Base-by-base conservation (phyloP, 2,329 filamentous ascomycete genomes). In the Fusarium begoniae region DNA sequence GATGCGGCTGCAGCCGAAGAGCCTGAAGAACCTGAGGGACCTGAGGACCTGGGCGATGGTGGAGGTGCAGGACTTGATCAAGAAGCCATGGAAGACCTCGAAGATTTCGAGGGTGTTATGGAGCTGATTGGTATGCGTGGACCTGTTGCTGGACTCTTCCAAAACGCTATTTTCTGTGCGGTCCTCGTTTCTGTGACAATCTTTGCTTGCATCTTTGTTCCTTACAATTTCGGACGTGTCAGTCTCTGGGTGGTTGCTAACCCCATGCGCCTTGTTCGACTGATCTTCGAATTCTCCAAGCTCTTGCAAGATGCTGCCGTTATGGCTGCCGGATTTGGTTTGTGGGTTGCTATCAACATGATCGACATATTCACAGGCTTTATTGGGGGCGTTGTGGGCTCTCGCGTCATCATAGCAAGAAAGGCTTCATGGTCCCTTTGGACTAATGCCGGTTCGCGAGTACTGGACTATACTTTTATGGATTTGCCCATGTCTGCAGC, bases 81-180 rank as follows among this genome's bases (percentile, higher is more conserved):
- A 61, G 92, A 94, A 75, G 92, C 91, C 15, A 88, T 94, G 47
- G 93, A 95, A 48, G 93, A 98, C 75, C 93, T 93, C 15, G 96
- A 99, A 82, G 96, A 99, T 79, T 90, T 99, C 22, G 96, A 99
- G 80, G 96, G 96, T 1, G 94, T 99, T 59, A 91, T 99, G 86
- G 96, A 99, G 81, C 89, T 99, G 22, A 93, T 99, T 67, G 96
- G 96, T 43, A 97, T 99, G 93, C 94, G 97, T 79, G 96, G 96
- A 0, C 96, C 96, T 2, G 87, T 99, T 7, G 92, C 93, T 20
- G 95, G 94, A 6, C 88, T 99, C 11, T 91, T 98, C 75, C 96
- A 99, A 79, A 99, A 99, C 76, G 95, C 94, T 63, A 91, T 98
- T 22, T 99, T 99, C 82, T 98, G 96, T 80, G 92, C 93, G 13